Conservation (phyloP, 257 asterid species). For the Anisodus tanguticus region DNA sequence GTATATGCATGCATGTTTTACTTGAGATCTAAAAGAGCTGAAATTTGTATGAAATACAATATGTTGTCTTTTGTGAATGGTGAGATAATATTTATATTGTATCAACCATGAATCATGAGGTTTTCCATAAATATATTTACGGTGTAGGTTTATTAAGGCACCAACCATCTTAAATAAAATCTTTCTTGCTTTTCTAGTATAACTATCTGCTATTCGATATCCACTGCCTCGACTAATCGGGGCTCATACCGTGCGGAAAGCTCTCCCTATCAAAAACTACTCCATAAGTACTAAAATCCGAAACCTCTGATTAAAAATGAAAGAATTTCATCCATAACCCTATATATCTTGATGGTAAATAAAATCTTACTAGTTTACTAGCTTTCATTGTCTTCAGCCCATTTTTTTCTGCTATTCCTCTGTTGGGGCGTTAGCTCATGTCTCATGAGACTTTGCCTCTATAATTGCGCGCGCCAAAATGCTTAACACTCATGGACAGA, state of each 20-base stretch:
- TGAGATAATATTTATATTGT: not conserved
- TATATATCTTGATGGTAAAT: not conserved
- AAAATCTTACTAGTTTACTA: not conserved
- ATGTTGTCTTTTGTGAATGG: not conserved
- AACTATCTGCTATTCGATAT: not conserved
- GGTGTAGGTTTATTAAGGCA: not conserved
- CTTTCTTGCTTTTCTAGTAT: not conserved
- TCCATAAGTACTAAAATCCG: not conserved
- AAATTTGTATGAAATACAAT: not conserved
- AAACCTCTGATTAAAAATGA: not conserved
- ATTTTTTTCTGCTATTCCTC: too few species aligned
- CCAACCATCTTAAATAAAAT: not conserved
- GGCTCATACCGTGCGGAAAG: not conserved
- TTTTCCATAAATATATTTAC: not conserved
- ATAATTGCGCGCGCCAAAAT: too few species aligned
- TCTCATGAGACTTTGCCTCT: too few species aligned
- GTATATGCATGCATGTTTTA: not conserved
- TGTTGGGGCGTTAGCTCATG: too few species aligned
- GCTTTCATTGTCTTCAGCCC: too few species aligned
- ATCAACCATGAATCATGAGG: not conserved
- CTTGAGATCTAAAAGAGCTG: constrained; percentile 6
- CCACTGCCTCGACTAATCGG: not conserved
- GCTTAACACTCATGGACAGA: too few species aligned
- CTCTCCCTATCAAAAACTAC: not conserved
- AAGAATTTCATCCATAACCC: not conserved